phyloP scores from a whole-genome alignment of 176 grass and related monocot species.

The Puya raimondii region DNA sequence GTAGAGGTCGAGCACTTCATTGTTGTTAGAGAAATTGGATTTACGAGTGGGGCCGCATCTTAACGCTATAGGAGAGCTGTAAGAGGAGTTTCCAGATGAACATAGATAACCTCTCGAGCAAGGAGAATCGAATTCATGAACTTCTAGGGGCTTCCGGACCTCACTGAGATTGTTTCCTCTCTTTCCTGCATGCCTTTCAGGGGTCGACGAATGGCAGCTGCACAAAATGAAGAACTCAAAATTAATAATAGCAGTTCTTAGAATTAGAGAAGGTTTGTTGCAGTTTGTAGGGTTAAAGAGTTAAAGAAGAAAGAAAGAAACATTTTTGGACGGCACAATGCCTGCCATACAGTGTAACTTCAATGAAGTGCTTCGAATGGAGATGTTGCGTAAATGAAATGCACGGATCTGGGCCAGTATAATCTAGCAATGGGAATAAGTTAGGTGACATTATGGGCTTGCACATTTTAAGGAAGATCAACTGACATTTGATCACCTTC shows the following conservation, averaged over 20 bases:
- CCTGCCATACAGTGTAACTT: no score
- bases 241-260: neutral
- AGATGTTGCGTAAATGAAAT: no score
- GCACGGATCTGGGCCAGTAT: neutral
- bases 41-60: slow-evolving; percentile 36
- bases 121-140: slow-evolving; percentile 28
- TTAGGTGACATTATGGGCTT: no score
- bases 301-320: no score
- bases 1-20: slow-evolving; percentile 49
- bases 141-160: neutral
- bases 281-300: no score
- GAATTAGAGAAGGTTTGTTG: neutral
- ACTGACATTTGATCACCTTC: no score
- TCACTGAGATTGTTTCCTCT: slow-evolving; percentile 13
- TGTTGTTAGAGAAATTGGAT: slow-evolving; percentile 36
- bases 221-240: neutral
- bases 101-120: slow-evolving; percentile 37
- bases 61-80: slow-evolving; percentile 35
- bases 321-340: no score
- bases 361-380: no score
- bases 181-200: slow-evolving; percentile 26
- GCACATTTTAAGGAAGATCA: no score
- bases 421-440: no score
- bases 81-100: slow-evolving; percentile 36
- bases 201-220: slow-evolving; percentile 1